Evolutionary conservation across 345 rosid species (phyloP).

Genomic region (Clarkia xantiana): DNA sequence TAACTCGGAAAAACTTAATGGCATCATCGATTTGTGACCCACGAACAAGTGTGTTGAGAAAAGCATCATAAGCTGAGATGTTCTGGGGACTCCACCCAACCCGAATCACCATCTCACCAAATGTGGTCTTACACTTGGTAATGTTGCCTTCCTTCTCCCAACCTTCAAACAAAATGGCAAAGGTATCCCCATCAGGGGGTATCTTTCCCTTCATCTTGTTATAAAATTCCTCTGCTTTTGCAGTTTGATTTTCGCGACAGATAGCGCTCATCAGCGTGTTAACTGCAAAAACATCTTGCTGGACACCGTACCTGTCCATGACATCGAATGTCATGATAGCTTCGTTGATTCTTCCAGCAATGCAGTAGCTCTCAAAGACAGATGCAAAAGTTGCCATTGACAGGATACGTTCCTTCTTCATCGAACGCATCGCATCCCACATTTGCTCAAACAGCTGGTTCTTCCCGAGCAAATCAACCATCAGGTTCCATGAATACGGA

Average conservation of each 20-base stretch:
- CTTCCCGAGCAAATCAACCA: slow-evolving; percentile 50
- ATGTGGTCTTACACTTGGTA: slow-evolving; percentile 29
- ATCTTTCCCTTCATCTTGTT: slow-evolving; percentile 23
- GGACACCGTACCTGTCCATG: slow-evolving; percentile 34
- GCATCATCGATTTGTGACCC: slow-evolving; percentile 21
- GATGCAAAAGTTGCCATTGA: slow-evolving; percentile 20
- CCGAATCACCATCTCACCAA: slow-evolving; percentile 31
- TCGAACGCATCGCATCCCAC: slow-evolving; percentile 47
- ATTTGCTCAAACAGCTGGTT: slow-evolving; percentile 34
- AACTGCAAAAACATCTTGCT: slow-evolving; percentile 29
- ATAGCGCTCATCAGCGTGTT: slow-evolving; percentile 40
- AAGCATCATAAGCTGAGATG: slow-evolving; percentile 22
- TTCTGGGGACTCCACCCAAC: slow-evolving; percentile 27
- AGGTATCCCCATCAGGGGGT: slow-evolving; percentile 34
- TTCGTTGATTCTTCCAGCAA: slow-evolving; percentile 20
- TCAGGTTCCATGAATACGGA: slow-evolving; percentile 29
- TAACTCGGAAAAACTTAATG: slow-evolving; percentile 24
- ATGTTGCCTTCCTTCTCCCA: slow-evolving; percentile 47
- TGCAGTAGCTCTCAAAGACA: slow-evolving; percentile 30
- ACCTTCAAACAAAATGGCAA: slow-evolving; percentile 39
- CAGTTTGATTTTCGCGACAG: slow-evolving; percentile 20
- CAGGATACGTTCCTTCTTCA: slow-evolving; percentile 25
- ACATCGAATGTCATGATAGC: slow-evolving; percentile 44
- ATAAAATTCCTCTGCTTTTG: slow-evolving; percentile 25
- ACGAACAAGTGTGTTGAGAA: slow-evolving; percentile 25